Base-by-base conservation (phyloP, 176 grass and related monocot species). In the Tuctoria greenei region DNA sequence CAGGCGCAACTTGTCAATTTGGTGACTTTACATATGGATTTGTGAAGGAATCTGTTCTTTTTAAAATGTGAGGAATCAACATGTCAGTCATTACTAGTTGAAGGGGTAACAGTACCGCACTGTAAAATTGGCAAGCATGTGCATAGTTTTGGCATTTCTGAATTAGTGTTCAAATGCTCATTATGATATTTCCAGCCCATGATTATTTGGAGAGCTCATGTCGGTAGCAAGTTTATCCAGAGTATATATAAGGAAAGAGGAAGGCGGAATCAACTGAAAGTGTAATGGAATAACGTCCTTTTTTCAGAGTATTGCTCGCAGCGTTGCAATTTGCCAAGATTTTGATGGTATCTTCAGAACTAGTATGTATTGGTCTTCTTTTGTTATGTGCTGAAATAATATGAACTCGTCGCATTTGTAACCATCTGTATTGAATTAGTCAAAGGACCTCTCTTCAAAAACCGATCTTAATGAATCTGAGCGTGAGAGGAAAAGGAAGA, bases 401-500 rank as follows among this genome's bases (percentile, higher is more conserved):
- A 58, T 58, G 55, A 4, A 26, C 21, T 58, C 10, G 25, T 58
- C 23, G 5, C 23, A 25, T 55, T 4, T 21, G 1, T 25, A 25
- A 25, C 18, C 20, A 8, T 54, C 2, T 54, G 6, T 54, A 21
- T 21, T n/a, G 20, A 54, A 54, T 10, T 21, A 21, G 7, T 54
- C 7, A 8, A n/a, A 21, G 18, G 51, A n/a, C 10, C 21, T 21
- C 6, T 54, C 51, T 20, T 21, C 20, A 10, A 54, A 40, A 17
- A 54, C 15, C 26, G 15, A 11, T 63, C 9, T n/a, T 20, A 20
- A 59, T 37, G 60, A 44, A 47, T 34, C 59, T 36, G 59, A 76
- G 11, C 7, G 45, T 17, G 55, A 66, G 43, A 76, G 59, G 64
- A 82, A 66, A 78, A 8, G 34, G n/a, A 65, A 65, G 21, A 83